phyloP scores from a whole-genome alignment of 2,329 filamentous ascomycete genomes.

The Anisogramma anomala region DNA sequence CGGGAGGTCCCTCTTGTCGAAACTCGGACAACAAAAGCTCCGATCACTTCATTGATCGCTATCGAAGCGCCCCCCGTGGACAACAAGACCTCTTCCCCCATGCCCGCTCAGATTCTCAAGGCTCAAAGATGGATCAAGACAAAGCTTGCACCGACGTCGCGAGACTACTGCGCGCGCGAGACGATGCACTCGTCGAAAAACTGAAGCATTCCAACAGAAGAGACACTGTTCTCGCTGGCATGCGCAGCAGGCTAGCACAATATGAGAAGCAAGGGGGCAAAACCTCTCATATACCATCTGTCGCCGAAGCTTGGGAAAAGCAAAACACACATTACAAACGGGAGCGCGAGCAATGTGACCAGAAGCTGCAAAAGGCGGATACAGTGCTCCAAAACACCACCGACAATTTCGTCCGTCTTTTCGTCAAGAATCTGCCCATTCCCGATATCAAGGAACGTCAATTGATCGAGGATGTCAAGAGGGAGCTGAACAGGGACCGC shows the following conservation, averaged over 20 bases:
- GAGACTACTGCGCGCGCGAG: neutral
- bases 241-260: conserved; percentile 2
- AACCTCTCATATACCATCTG: conserved; percentile 3
- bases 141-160: conserved; percentile 8
- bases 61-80: conserved; percentile 1
- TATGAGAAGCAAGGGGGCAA: conserved; percentile 2
- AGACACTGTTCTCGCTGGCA: conserved; percentile 4
- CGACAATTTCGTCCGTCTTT: neutral
- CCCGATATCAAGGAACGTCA: conserved; percentile 9
- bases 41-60: neutral
- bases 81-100: neutral
- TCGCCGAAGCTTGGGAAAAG: neutral
- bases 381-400: neutral
- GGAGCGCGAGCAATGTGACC: conserved; percentile 1
- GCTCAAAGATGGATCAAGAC: conserved; percentile 3
- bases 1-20: neutral
- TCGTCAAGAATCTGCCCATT: conserved; percentile 3
- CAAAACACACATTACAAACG: conserved; percentile 2
- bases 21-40: neutral
- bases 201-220: conserved; percentile 4
- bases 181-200: conserved; percentile 3
- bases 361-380: conserved; percentile 1
- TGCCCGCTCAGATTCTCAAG: neutral
- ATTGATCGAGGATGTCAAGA: conserved; percentile 4
- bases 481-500: neutral